Evolutionary conservation across 2,329 filamentous ascomycete genomes (phyloP).

Genomic region (Talaromyces sp.): DNA sequence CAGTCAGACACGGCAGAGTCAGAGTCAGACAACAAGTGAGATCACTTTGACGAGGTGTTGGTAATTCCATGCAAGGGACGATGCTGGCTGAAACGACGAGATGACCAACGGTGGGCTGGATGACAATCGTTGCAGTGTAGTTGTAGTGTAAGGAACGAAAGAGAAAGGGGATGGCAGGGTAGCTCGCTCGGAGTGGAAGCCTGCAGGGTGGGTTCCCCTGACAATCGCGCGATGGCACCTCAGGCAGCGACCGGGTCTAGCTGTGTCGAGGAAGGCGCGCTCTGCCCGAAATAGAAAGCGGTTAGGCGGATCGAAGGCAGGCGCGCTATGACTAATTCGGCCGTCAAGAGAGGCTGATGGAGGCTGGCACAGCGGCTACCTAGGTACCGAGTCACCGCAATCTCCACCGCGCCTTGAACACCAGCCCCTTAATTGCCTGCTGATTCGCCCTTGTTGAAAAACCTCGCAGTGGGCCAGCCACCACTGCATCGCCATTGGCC

Average conservation of each 20-base stretch:
- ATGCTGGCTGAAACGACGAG: not conserved
- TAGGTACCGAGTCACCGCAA: not conserved
- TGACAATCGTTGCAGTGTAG: not conserved
- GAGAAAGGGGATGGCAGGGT: not conserved
- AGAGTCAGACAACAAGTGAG: not conserved
- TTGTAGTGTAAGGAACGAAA: not conserved
- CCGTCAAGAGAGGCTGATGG: not conserved
- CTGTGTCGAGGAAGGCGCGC: not conserved
- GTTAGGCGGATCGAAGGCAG: slow-evolving; percentile 7
- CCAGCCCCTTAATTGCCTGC: slow-evolving; percentile 1
- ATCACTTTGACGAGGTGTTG: not conserved
- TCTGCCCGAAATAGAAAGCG: not conserved
- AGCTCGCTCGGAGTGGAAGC: not conserved
- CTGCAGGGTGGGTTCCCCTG: slow-evolving; percentile 2
- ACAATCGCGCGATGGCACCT: slow-evolving; percentile 1
- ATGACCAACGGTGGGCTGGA: not conserved
- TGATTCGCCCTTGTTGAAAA: not conserved
- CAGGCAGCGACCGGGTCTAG: not conserved
- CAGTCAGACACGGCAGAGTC: not conserved
- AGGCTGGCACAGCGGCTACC: not conserved
- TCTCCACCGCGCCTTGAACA: not conserved
- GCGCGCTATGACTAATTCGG: not conserved
- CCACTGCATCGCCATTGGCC: slow-evolving; percentile 3
- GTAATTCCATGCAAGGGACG: not conserved
- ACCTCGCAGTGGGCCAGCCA: not conserved